Evolutionary conservation across 2,329 filamentous ascomycete genomes (phyloP).

Genomic region (Phaeosphaeria sp.): DNA sequence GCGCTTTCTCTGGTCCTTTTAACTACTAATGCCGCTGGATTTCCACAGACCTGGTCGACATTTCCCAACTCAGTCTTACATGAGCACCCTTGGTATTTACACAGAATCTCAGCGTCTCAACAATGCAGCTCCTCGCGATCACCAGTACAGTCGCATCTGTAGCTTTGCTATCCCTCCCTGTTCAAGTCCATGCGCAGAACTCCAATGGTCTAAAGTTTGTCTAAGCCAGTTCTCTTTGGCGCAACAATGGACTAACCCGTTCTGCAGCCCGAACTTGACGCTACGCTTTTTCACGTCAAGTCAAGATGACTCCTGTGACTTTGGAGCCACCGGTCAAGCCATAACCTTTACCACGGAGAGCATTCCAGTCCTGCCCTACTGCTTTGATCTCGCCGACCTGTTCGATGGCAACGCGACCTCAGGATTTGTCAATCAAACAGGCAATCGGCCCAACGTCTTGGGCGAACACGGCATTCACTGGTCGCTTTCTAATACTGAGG

Average conservation of each 20-base stretch:
- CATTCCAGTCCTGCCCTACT: constrained; percentile 1
- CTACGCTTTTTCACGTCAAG: constrained; percentile 3
- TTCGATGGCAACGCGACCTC: constrained; percentile 9
- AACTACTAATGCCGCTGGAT: neutral
- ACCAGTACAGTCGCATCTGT: neutral
- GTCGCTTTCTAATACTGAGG: constrained; percentile 2
- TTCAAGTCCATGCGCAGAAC: neutral
- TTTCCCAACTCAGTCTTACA: neutral
- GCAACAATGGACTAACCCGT: neutral
- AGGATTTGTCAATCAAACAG: constrained; percentile 10
- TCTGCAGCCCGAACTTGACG: constrained; percentile 4
- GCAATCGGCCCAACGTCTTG: neutral
- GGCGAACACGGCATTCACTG: constrained; percentile 5
- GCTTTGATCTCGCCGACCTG: constrained; percentile 9
- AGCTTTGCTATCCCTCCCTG: neutral
- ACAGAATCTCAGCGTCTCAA: neutral
- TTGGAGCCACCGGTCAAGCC: neutral
- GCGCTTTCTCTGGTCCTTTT: neutral
- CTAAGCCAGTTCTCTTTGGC: neutral
- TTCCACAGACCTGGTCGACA: neutral
- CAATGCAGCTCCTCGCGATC: neutral
- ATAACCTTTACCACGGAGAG: constrained; percentile 5
- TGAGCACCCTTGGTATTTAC: neutral
- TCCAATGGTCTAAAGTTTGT: neutral
- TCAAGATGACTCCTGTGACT: constrained; percentile 6